phyloP scores from a whole-genome alignment of 1,284 basidiomycete species.

The Ustilago cynodontis region DNA sequence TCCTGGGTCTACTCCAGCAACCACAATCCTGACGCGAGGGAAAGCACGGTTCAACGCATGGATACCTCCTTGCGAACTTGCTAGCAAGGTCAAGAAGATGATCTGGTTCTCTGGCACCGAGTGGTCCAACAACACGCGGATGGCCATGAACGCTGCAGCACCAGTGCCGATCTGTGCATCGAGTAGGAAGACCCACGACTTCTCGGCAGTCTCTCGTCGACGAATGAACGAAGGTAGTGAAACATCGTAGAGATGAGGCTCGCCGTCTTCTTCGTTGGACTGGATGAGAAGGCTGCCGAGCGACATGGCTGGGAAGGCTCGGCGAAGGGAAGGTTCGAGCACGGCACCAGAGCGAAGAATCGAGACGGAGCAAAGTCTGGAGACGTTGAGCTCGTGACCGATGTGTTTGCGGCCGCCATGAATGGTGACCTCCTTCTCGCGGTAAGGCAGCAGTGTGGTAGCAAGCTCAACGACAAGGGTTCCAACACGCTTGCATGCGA shows the following conservation, averaged over 20 bases:
- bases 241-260: conserved; percentile 86
- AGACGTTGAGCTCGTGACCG: conserved; percentile 78
- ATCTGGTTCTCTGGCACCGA: conserved; percentile 83
- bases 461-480: conserved; percentile 88
- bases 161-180: conserved; percentile 97
- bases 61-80: conserved; percentile 82
- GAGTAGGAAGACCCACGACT: conserved; percentile 87
- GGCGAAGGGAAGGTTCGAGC: conserved; percentile 86
- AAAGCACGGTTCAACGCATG: conserved; percentile 84
- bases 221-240: conserved; percentile 76
- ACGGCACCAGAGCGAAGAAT: conserved; percentile 89
- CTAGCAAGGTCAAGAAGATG: conserved; percentile 80
- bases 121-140: conserved; percentile 93
- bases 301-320: conserved; percentile 87
- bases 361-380: conserved; percentile 82
- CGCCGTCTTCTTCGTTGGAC: conserved; percentile 84
- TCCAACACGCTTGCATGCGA: conserved; percentile 86
- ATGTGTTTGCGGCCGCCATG: conserved; percentile 77
- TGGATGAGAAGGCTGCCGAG: conserved; percentile 90
- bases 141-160: conserved; percentile 94
- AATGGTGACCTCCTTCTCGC: conserved; percentile 74
- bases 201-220: conserved; percentile 71
- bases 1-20: conserved; percentile 64
- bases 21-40: conserved; percentile 73
- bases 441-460: conserved; percentile 82